These are phyloP conservation scores for Saccharomyces hybrid DNA, from an alignment of 1,139 yeast species.

Conservation along the genomic window DNA sequence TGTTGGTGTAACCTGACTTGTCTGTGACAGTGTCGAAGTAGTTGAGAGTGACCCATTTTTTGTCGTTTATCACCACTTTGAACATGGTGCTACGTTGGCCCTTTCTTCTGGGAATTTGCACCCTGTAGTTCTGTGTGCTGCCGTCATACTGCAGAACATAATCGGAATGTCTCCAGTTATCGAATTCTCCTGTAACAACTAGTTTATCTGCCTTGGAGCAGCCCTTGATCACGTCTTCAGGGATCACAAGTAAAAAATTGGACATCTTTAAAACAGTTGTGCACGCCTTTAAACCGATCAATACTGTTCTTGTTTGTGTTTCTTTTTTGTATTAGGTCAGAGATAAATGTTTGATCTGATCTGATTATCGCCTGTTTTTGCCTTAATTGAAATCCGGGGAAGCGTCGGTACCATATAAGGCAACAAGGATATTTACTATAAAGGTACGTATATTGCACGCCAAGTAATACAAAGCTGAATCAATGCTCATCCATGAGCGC, in stretches of 20 bases:
- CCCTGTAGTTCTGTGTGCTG: constrained; percentile 4
- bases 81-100: constrained; percentile 9
- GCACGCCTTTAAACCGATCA: neutral
- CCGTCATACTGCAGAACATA: constrained; percentile 8
- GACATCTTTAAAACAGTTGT: neutral
- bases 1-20: constrained; percentile 13
- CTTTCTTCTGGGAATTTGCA: constrained; percentile 8
- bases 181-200: constrained; percentile 16
- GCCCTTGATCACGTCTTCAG: constrained; percentile 1
- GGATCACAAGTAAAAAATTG: neutral
- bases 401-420: neutral
- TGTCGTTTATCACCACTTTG: constrained; percentile 14
- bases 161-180: constrained; percentile 13
- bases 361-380: neutral
- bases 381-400: neutral
- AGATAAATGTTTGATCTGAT: neutral
- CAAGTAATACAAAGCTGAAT: neutral
- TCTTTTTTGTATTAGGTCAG: neutral
- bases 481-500: constrained; percentile 4
- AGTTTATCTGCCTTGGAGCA: constrained; percentile 7
- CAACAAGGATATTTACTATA: neutral
- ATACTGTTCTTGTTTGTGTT: neutral
- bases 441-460: neutral
- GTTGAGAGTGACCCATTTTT: constrained; percentile 12
- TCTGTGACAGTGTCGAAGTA: constrained; percentile 13